These are phyloP conservation scores for Blyttiomyces sp. DNA, from an alignment of 371 early-diverging fungal genomes.

Conservation along the genomic window DNA sequence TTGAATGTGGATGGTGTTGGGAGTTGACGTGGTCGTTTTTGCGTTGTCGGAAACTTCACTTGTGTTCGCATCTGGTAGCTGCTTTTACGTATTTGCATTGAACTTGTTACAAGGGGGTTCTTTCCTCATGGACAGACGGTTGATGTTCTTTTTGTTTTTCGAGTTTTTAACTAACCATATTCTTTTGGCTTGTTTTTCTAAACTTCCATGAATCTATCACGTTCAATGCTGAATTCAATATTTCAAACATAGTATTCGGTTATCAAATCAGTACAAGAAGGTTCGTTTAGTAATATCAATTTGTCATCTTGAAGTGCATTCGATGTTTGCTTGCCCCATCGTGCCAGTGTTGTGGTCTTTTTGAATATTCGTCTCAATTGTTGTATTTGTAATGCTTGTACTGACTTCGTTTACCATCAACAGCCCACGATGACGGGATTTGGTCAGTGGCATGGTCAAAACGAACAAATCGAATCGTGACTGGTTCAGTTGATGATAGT, in stretches of 20 bases:
- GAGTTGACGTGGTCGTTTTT: too few species aligned
- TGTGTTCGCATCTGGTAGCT: too few species aligned
- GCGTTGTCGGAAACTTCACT: too few species aligned
- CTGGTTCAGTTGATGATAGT: constrained; percentile 74
- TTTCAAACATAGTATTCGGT: constrained; percentile 9
- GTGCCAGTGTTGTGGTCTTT: not conserved
- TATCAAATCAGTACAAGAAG: constrained; percentile 7
- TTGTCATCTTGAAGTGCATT: not conserved
- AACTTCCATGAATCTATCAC: too few species aligned
- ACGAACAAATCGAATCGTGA: constrained; percentile 59
- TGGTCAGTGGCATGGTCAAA: constrained; percentile 79
- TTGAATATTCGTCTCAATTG: not conserved
- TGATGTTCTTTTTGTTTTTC: not conserved
- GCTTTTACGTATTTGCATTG: too few species aligned
- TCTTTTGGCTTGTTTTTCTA: too few species aligned
- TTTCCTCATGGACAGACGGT: not conserved
- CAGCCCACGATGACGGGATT: constrained; percentile 79
- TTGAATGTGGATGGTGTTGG: too few species aligned
- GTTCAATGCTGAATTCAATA: too few species aligned
- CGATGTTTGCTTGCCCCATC: not conserved
- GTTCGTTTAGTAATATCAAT: not conserved
- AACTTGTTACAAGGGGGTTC: too few species aligned
- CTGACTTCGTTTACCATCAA: too few species aligned
- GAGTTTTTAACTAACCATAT: too few species aligned
- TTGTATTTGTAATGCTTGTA: too few species aligned